Base-by-base conservation (phyloP, 108 stramenopile genomes). In the Stephanodiscus minutulus region DNA sequence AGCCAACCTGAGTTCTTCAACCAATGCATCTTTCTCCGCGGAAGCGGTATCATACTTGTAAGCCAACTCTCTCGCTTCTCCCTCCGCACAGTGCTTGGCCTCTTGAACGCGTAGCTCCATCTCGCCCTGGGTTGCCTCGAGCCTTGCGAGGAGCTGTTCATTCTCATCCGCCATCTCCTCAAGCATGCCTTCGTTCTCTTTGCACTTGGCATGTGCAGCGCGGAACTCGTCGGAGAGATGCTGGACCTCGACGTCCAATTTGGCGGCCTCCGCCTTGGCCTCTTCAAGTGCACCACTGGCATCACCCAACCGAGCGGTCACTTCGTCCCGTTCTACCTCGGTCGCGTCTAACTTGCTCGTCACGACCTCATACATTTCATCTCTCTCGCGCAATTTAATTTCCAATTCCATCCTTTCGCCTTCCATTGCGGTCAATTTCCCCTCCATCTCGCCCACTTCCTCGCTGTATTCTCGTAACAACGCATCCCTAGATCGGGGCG, bases 311-410 rank as follows among this genome's bases (percentile, higher is more conserved):
- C 70, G 52, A 35, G 21, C 8, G 47, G 69, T 56, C 55, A 82
- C 58, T n/a, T 83, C 72, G 11, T 74, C 68, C 9, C 79, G 72
- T 36, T 79, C 62, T 11, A 50, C 44, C 20, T 82, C 70, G 47
- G 68, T 73, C 35, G 69, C 68, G 39, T 75, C 56, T 17, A 85
- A 57, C 29, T 77, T 54, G 10, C 58, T n/a, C 68, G 66, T 71
- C 35, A 73, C 49, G 56, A 68, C 67, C 7, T 28, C 33, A 13
- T 76, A 27, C 37, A 70, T 41, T 31, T 49, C 27, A 11, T 54
- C 58, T 22, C 55, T 52, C 48, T 57, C 27, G 37, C 31, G 39
- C 54, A 36, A 31, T 24, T 28, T 20, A 36, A 64, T 72, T 36
- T 63, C 63, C 69, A 33, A 27, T 21, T 64, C 70, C n/a, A 7